A percentile compares a stretch with the other conserved stretches of the same genome.
These are phyloP conservation scores for Saccharum officinarum DNA, from an alignment of 176 grass and related monocot genomes.

Conservation along the genomic window DNA sequence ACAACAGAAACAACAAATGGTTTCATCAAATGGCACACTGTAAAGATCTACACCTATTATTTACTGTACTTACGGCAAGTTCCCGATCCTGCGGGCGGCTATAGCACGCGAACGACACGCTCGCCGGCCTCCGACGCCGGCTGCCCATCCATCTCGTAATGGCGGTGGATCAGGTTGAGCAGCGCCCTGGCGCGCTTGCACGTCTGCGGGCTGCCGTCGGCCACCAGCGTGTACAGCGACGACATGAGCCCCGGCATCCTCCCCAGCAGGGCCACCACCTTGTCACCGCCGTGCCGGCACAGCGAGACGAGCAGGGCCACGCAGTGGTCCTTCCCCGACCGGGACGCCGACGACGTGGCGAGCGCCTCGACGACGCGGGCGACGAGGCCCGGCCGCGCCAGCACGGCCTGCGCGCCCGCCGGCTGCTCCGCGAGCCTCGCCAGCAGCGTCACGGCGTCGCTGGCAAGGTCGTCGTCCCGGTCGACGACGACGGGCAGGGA, in stretches of 20 bases:
- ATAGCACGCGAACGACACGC: constrained; percentile 51
- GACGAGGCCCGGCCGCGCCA: constrained; percentile 33
- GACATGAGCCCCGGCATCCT: constrained; percentile 57
- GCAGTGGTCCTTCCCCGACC: constrained; percentile 66
- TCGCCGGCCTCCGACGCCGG: constrained; percentile 20
- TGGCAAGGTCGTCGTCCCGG: constrained; percentile 37
- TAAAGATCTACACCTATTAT: constrained; percentile 13
- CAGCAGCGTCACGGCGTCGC: constrained; percentile 60
- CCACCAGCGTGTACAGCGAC: constrained; percentile 57
- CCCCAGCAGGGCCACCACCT: constrained; percentile 54
- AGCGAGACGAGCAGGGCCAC: constrained; percentile 53
- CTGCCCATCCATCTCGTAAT: constrained; percentile 32
- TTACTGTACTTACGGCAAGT: constrained; percentile 14
- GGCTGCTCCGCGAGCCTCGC: constrained; percentile 58
- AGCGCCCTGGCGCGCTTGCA: constrained; percentile 65
- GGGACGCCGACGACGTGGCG: constrained; percentile 33
- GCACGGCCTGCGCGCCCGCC: constrained; percentile 50
- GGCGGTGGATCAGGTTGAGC: constrained; percentile 67
- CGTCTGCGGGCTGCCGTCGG: constrained; percentile 53
- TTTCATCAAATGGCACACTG: background rate
- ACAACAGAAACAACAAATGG: constrained; percentile 32
- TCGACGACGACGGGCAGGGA: constrained; percentile 32
- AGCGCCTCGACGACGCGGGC: constrained; percentile 49
- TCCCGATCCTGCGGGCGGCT: background rate
- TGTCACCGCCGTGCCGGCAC: constrained; percentile 59